phyloP scores from a whole-genome alignment of 768 basidiomycete genomes.

The Baorangia bicolor region DNA sequence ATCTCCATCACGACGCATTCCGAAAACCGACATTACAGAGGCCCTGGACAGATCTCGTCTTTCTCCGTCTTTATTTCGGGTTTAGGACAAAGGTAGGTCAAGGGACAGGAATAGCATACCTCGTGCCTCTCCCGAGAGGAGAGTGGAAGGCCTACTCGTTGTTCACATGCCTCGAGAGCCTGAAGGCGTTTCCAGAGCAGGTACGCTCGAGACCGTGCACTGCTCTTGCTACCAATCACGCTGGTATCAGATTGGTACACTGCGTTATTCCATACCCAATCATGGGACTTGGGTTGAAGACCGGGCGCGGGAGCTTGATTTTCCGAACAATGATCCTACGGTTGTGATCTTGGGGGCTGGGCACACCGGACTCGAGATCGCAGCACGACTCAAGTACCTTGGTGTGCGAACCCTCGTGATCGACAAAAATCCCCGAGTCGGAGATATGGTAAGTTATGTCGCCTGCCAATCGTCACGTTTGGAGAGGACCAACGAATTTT shows the following conservation, averaged over 20 bases:
- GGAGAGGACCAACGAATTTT: background rate
- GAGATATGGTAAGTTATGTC: conserved; percentile 33
- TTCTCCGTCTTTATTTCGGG: conserved; percentile 51
- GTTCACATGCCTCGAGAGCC: conserved; percentile 54
- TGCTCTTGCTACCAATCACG: background rate
- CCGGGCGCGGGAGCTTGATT: conserved; percentile 40
- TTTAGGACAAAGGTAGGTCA: conserved; percentile 47
- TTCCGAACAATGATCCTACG: conserved; percentile 45
- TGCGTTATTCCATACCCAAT: conserved; percentile 12
- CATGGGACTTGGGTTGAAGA: conserved; percentile 51
- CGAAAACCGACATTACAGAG: conserved; percentile 27
- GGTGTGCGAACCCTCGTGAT: conserved; percentile 51
- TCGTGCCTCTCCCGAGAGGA: conserved; percentile 44
- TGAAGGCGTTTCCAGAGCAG: conserved; percentile 49
- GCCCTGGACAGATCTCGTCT: conserved; percentile 50
- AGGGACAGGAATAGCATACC: conserved; percentile 49
- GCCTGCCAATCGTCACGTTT: background rate
- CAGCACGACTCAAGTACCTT: conserved; percentile 54
- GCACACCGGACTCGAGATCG: conserved; percentile 58
- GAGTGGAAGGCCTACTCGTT: conserved; percentile 55
- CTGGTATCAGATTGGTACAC: background rate
- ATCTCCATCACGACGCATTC: conserved; percentile 18
- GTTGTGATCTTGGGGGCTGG: conserved; percentile 62
- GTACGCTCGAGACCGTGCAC: background rate
- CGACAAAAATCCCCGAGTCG: conserved; percentile 46